Conservation (phyloP, 2,329 filamentous ascomycete genomes). For the Shiraia bambusicola region DNA sequence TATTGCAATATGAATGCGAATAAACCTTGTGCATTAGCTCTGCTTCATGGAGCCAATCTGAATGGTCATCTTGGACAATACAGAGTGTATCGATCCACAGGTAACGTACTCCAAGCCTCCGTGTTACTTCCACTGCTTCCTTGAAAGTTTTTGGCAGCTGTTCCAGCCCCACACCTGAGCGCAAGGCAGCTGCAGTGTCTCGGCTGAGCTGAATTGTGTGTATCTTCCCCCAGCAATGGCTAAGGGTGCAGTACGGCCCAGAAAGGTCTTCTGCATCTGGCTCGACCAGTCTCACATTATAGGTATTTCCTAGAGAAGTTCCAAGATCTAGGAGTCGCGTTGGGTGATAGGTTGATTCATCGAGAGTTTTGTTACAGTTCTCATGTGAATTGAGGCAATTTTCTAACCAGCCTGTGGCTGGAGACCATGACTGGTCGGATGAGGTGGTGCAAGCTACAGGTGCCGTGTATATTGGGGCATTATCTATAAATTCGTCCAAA, state of each 20-base stretch:
- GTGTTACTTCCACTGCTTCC: conserved; percentile 18
- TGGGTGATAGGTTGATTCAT: not conserved
- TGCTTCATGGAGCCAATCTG: conserved; percentile 4
- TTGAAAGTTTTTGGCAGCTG: conserved; percentile 14
- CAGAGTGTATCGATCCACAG: conserved; percentile 2
- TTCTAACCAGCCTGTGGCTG: not conserved
- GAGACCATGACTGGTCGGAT: not conserved
- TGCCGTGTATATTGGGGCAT: too few relatives aligned
- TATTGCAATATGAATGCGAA: conserved; percentile 8
- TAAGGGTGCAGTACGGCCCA: not conserved
- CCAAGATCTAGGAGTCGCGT: not conserved
- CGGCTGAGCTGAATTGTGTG: not conserved
- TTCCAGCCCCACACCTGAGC: too few relatives aligned
- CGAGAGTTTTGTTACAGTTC: not conserved
- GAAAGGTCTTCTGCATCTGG: not conserved
- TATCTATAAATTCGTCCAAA: too few relatives aligned
- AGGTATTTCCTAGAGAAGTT: not conserved
- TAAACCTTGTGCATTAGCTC: conserved; percentile 10
- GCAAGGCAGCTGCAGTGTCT: too few relatives aligned
- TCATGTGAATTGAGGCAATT: not conserved
- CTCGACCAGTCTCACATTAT: not conserved
- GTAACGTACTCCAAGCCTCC: conserved; percentile 13
- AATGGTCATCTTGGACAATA: conserved; percentile 11
- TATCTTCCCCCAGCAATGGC: not conserved
- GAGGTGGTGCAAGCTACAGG: too few relatives aligned